Evolutionary conservation across 2,329 filamentous ascomycete genomes (phyloP).

Genomic region (Fusarium decemcellulare): DNA sequence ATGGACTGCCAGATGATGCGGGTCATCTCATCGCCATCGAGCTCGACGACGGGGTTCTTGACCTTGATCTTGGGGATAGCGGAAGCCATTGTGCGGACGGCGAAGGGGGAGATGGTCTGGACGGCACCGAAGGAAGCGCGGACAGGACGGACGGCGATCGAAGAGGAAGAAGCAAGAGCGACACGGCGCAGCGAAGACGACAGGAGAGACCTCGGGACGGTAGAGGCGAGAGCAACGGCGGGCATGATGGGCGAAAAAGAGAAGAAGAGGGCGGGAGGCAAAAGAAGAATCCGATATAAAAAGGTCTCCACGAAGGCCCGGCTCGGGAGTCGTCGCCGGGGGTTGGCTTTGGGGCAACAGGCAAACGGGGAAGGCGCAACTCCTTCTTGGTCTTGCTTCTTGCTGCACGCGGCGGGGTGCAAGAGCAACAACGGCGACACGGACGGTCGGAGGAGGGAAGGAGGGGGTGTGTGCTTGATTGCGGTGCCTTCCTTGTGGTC

Average conservation of each 20-base stretch:
- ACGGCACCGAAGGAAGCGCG: slow-evolving; percentile 62
- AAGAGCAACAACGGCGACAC: slow-evolving; percentile 15
- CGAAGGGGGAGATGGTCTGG: slow-evolving; percentile 68
- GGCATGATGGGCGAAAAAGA: slow-evolving; percentile 47
- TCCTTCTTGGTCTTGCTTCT: slow-evolving; percentile 12
- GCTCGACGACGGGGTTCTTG: slow-evolving; percentile 98
- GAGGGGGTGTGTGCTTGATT: slow-evolving; percentile 5
- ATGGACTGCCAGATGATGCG: slow-evolving; percentile 99
- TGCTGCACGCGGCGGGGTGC: slow-evolving; percentile 35
- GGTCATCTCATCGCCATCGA: slow-evolving; percentile 97
- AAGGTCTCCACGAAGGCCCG: slow-evolving; percentile 35
- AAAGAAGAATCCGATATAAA: slow-evolving; percentile 44
- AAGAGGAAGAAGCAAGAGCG: slow-evolving; percentile 45
- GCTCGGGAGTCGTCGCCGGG: slow-evolving; percentile 42
- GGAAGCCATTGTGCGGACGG: slow-evolving; percentile 74
- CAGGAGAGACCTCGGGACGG: slow-evolving; percentile 50
- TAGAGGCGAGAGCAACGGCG: slow-evolving; percentile 47
- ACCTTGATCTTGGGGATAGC: slow-evolving; percentile 90
- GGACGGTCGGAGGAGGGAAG: slow-evolving; percentile 30
- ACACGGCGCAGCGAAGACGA: slow-evolving; percentile 49
- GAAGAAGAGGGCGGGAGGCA: slow-evolving; percentile 40
- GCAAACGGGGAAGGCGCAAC: slow-evolving; percentile 31
- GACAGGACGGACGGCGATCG: slow-evolving; percentile 49
- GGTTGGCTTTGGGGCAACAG: slow-evolving; percentile 22
- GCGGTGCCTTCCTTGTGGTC: slow-evolving; percentile 25